phyloP scores from a whole-genome alignment of 768 basidiomycete genomes.

The Leccinum aurantiacum region DNA sequence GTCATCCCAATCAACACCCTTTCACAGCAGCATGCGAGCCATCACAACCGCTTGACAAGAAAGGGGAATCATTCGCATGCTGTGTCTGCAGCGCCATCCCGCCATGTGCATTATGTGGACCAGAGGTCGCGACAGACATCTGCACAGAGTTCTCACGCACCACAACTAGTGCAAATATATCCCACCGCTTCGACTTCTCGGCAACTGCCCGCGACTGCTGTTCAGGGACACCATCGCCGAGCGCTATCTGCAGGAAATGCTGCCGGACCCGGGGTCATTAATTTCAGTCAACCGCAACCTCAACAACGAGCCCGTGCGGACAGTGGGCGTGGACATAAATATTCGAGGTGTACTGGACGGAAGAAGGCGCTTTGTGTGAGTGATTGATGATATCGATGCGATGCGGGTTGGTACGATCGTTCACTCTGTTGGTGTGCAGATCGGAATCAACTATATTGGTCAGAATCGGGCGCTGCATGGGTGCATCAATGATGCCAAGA shows the following conservation, averaged over 20 bases:
- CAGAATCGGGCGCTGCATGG: constrained; percentile 64
- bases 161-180: neutral
- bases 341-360: constrained; percentile 50
- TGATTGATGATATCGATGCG: neutral
- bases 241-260: constrained; percentile 20
- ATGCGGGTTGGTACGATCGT: neutral
- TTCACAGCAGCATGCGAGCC: constrained; percentile 9
- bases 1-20: constrained; percentile 1
- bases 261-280: neutral
- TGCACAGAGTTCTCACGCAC: constrained; percentile 5
- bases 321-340: constrained; percentile 33
- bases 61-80: constrained; percentile 8
- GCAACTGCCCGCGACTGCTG: neutral
- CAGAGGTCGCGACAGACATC: constrained; percentile 12
- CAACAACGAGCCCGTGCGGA: constrained; percentile 4
- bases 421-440: constrained; percentile 38
- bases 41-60: neutral
- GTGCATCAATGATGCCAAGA: constrained; percentile 79
- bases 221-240: constrained; percentile 22
- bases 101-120: constrained; percentile 30
- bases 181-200: constrained; percentile 7
- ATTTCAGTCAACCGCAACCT: constrained; percentile 6
- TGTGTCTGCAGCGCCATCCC: constrained; percentile 18
- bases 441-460: constrained; percentile 79
- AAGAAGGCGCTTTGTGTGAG: constrained; percentile 51